Evolutionary conservation across 179 eudicot genomes (phyloP).

Genomic region (Beta lomatogona): DNA sequence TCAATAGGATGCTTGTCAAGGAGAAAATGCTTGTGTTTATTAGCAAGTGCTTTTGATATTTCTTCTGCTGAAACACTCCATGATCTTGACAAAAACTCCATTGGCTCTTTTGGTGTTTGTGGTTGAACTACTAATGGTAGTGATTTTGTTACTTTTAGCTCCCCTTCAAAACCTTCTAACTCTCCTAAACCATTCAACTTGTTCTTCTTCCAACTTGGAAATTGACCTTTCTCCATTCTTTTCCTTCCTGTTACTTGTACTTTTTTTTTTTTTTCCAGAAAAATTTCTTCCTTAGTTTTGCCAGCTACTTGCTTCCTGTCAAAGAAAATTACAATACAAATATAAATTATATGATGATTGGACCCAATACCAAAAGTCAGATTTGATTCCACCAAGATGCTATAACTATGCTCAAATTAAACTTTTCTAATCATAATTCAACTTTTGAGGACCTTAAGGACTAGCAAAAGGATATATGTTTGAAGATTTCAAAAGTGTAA

Average conservation of each 20-base stretch:
- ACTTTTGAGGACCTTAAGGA: neutral
- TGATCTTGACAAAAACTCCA: conserved; percentile 94
- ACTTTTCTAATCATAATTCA: neutral
- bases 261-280: neutral
- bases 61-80: conserved; percentile 93
- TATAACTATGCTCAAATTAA: neutral
- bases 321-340: conserved; percentile 18
- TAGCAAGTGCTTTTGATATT: conserved; percentile 78
- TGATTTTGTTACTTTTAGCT: conserved; percentile 27
- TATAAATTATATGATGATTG: neutral
- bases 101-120: conserved; percentile 86
- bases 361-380: neutral
- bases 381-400: conserved; percentile 12
- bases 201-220: conserved; percentile 32
- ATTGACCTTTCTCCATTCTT: conserved; percentile 39
- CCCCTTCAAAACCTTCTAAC: conserved; percentile 41
- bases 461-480: neutral
- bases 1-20: conserved; percentile 37
- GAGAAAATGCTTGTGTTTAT: conserved; percentile 46
- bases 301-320: conserved; percentile 38
- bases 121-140: conserved; percentile 67
- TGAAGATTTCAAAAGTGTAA: conserved; percentile 19
- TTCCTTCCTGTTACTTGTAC: neutral
- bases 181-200: conserved; percentile 31
- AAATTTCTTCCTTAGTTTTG: neutral